phyloP scores from a whole-genome alignment of 192 early-diverging fungal species.

The Linnemannia schmuckeri region DNA sequence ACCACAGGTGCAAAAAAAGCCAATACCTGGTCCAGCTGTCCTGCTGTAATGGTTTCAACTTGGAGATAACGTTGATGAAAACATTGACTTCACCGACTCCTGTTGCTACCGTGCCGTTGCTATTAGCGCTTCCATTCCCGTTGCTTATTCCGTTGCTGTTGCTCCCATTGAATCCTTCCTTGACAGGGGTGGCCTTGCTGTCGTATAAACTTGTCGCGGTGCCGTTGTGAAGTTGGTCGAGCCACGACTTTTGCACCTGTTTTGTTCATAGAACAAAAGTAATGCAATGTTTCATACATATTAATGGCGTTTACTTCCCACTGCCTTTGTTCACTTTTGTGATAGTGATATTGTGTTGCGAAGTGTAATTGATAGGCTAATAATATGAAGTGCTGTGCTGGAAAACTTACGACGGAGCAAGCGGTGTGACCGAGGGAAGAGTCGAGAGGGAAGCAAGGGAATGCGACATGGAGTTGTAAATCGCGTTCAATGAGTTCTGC shows the following conservation, averaged over 20 bases:
- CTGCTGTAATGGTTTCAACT: conserved; percentile 30
- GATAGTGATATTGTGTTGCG: background rate
- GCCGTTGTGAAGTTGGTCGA: conserved; percentile 41
- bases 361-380: background rate
- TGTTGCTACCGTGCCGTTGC: background rate
- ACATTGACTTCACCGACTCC: conserved; percentile 43
- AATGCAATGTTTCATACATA: background rate
- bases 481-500: conserved; percentile 60
- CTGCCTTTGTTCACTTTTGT: background rate
- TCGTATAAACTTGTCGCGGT: conserved; percentile 29
- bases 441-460: conserved; percentile 67
- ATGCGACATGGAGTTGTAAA: conserved; percentile 67
- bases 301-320: background rate
- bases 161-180: background rate
- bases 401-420: conserved; percentile 65
- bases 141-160: background rate
- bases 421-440: conserved; percentile 60
- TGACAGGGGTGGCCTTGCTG: background rate
- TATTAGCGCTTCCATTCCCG: background rate
- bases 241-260: conserved; percentile 49
- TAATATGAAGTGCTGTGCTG: background rate
- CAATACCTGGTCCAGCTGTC: conserved; percentile 35
- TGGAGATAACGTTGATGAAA: conserved; percentile 53
- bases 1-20: background rate
- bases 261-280: background rate